Evolutionary conservation across 805 yeast genomes (phyloP).

Genomic region (Cyberlindnera veronae): DNA sequence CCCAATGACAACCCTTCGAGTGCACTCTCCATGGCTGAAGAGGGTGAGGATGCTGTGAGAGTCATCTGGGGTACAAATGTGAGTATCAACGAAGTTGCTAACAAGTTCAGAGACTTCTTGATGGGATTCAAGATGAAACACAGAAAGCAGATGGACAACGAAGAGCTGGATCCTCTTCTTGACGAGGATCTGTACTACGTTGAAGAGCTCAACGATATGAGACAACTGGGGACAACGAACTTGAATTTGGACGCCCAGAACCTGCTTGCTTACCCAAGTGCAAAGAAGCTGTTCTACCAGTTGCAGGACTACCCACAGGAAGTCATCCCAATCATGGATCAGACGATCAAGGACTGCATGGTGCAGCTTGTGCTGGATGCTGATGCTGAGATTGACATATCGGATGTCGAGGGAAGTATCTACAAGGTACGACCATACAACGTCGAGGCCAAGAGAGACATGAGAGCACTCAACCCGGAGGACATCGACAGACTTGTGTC

Average conservation of each 20-base stretch:
- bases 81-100: constrained; percentile 82
- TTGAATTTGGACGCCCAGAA: constrained; percentile 82
- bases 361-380: constrained; percentile 64
- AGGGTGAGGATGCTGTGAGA: constrained; percentile 68
- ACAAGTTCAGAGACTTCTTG: constrained; percentile 75
- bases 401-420: constrained; percentile 72
- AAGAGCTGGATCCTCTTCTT: constrained; percentile 39
- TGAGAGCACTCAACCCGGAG: constrained; percentile 90
- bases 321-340: constrained; percentile 97
- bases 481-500: constrained; percentile 92
- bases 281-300: constrained; percentile 80
- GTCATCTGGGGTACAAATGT: constrained; percentile 99
- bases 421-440: constrained; percentile 91
- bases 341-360: constrained; percentile 86
- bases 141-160: constrained; percentile 48
- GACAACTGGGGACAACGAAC: constrained; percentile 73
- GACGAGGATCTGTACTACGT: constrained; percentile 77
- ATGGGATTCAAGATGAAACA: constrained; percentile 79
- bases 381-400: constrained; percentile 36
- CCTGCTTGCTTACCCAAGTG: constrained; percentile 67
- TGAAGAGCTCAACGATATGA: constrained; percentile 68
- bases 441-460: constrained; percentile 67
- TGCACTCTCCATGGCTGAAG: constrained; percentile 25
- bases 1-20: constrained; percentile 27
- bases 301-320: constrained; percentile 93